These are phyloP conservation scores for Diophrys appendiculata DNA, from an alignment of 73 alveolate species.

Conservation along the genomic window DNA sequence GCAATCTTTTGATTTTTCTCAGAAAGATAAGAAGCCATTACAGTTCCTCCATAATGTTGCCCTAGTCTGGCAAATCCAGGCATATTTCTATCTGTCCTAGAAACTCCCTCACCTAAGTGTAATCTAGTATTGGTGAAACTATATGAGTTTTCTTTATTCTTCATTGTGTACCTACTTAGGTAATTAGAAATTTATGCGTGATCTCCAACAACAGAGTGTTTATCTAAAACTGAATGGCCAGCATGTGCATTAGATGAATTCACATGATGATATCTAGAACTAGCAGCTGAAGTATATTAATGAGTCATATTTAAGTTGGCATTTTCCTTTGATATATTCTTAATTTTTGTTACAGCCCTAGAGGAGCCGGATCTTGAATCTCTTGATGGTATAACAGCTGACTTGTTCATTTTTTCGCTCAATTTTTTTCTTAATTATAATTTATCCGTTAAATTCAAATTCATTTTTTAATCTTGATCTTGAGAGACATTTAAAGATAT, in stretches of 20 bases:
- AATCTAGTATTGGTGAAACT: neutral
- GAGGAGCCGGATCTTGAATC: neutral
- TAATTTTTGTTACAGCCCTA: neutral
- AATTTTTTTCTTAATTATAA: too few relatives aligned
- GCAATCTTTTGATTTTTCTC: neutral
- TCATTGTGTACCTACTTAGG: neutral
- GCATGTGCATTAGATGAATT: neutral
- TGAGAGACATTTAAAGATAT: too few relatives aligned
- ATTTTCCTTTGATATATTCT: neutral
- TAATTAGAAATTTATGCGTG: neutral
- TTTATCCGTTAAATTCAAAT: neutral
- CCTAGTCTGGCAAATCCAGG: neutral
- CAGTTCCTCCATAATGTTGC: neutral
- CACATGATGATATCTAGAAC: neutral
- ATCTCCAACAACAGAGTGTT: neutral
- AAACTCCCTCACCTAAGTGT: neutral
- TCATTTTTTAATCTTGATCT: too few relatives aligned
- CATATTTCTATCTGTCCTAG: neutral
- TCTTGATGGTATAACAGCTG: neutral
- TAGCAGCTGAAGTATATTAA: neutral
- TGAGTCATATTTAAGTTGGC: neutral
- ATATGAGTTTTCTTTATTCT: neutral
- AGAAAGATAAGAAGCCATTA: neutral
- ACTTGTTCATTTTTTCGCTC: neutral
- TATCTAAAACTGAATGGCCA: neutral